Percentiles rank a stretch among this genome's conserved stretches.
Conservation (phyloP, 78 protist genomes). For the Protostelium mycophagum region DNA sequence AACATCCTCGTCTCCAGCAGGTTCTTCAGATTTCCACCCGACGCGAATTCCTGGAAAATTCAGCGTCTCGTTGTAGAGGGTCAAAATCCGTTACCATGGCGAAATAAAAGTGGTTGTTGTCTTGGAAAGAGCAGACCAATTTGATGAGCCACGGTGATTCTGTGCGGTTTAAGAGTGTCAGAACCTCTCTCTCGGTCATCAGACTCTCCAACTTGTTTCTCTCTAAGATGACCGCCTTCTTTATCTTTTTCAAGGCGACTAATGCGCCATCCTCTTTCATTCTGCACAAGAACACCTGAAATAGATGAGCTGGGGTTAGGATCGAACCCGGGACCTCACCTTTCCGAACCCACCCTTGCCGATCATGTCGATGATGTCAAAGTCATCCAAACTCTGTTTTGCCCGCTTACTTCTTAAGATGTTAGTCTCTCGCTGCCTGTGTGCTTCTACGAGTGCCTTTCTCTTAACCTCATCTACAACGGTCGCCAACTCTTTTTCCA, state of each 20-base stretch:
- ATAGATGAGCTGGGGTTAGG: not conserved
- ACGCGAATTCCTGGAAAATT: slow-evolving; percentile 21
- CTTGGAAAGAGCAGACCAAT: slow-evolving; percentile 75
- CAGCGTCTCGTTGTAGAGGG: slow-evolving; percentile 19
- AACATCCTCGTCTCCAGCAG: slow-evolving; percentile 22
- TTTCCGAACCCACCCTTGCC: slow-evolving; percentile 88
- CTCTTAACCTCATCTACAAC: not conserved
- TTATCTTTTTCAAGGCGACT: slow-evolving; percentile 39
- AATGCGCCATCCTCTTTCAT: slow-evolving; percentile 42
- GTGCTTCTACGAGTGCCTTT: not conserved
- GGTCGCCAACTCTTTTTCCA: not conserved
- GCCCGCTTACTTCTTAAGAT: slow-evolving; percentile 48
- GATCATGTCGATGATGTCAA: slow-evolving; percentile 59
- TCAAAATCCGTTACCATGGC: slow-evolving; percentile 78
- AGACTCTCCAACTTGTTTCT: slow-evolving; percentile 38
- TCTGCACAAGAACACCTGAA: slow-evolving; percentile 39
- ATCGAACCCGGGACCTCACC: not conserved
- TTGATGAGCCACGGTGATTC: slow-evolving; percentile 38
- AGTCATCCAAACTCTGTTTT: slow-evolving; percentile 57
- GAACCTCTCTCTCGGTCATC: slow-evolving; percentile 28
- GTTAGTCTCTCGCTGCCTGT: slow-evolving; percentile 20
- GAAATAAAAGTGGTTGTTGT: slow-evolving; percentile 53
- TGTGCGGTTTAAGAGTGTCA: slow-evolving; percentile 4
- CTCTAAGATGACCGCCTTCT: slow-evolving; percentile 29
- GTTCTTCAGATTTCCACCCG: slow-evolving; percentile 38